A percentile compares a stretch with the other conserved stretches of the same genome.
phyloP scores from a whole-genome alignment of 1,139 yeast genomes.

The Hyphopichia pseudoburtonii region DNA sequence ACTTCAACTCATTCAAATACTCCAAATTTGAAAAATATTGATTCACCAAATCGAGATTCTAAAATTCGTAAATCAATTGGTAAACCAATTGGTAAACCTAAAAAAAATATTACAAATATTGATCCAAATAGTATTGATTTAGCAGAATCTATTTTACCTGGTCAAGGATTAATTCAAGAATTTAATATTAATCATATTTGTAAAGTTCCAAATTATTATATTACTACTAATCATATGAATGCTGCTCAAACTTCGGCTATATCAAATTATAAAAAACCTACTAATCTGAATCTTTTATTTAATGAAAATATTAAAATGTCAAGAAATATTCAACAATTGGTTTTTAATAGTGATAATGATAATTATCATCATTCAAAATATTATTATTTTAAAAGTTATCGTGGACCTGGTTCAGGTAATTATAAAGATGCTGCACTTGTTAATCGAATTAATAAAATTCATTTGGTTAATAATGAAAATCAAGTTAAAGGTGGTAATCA shows the following conservation, averaged over 20 bases:
- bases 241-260: slow-evolving; percentile 10
- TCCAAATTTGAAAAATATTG: slow-evolving; percentile 2
- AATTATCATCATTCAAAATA: slow-evolving; percentile 36
- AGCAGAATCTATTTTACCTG: slow-evolving; percentile 42
- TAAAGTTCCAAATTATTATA: slow-evolving; percentile 45
- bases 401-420: slow-evolving; percentile 51
- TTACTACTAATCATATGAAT: slow-evolving; percentile 26
- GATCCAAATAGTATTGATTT: slow-evolving; percentile 45
- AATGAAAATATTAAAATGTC: slow-evolving; percentile 28
- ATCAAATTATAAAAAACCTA: slow-evolving; percentile 17
- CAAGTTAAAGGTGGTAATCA: slow-evolving; percentile 16
- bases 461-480: slow-evolving; percentile 15
- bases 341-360: slow-evolving; percentile 37
- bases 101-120: slow-evolving; percentile 30
- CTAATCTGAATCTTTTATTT: slow-evolving; percentile 22
- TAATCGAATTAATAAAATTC: slow-evolving; percentile 39
- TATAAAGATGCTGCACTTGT: slow-evolving; percentile 47
- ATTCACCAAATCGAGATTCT: slow-evolving; percentile 5
- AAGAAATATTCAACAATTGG: slow-evolving; percentile 37
- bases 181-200: slow-evolving; percentile 43
- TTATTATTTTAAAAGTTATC: slow-evolving; percentile 39
- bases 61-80: slow-evolving; percentile 13
- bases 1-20: neutral
- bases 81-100: slow-evolving; percentile 32
- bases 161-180: slow-evolving; percentile 48